Conservation (phyloP, 192 early-diverging fungal genomes). For the Coemansia sp. region DNA sequence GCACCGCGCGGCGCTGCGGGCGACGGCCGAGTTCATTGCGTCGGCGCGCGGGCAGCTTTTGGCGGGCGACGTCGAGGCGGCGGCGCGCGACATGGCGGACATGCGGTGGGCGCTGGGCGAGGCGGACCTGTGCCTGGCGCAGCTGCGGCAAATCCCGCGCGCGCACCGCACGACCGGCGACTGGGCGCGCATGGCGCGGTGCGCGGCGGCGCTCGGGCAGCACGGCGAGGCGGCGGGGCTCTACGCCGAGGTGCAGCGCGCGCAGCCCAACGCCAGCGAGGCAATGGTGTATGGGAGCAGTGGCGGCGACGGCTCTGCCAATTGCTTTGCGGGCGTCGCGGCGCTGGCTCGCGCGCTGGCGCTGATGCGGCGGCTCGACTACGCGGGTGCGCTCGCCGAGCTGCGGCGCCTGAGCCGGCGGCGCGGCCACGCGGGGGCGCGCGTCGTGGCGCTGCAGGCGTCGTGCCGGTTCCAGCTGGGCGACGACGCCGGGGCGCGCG, state of each 20-base stretch:
- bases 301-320: background rate
- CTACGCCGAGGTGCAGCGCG: slow-evolving; percentile 21
- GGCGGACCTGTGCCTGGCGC: slow-evolving; percentile 47
- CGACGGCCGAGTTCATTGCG: slow-evolving; percentile 38
- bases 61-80: slow-evolving; percentile 23
- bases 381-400: slow-evolving; percentile 15
- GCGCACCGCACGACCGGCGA: slow-evolving; percentile 27
- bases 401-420: slow-evolving; percentile 17
- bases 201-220: slow-evolving; percentile 27
- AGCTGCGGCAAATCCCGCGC: slow-evolving; percentile 50
- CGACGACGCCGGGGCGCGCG: slow-evolving; percentile 7
- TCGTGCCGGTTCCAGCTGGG: slow-evolving; percentile 40
- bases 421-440: slow-evolving; percentile 24
- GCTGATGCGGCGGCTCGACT: slow-evolving; percentile 32
- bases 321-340: slow-evolving; percentile 31
- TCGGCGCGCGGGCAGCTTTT: slow-evolving; percentile 22
- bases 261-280: slow-evolving; percentile 43
- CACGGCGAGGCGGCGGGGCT: slow-evolving; percentile 27
- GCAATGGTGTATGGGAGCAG: background rate
- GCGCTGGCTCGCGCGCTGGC: slow-evolving; percentile 17
- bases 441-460: slow-evolving; percentile 29
- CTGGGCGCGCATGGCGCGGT: slow-evolving; percentile 39
- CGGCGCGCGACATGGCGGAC: slow-evolving; percentile 42
- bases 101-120: slow-evolving; percentile 43
- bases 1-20: slow-evolving; percentile 24